These are phyloP conservation scores for Populus hybrid DNA, from an alignment of 441 rosid species.

Conservation along the genomic window DNA sequence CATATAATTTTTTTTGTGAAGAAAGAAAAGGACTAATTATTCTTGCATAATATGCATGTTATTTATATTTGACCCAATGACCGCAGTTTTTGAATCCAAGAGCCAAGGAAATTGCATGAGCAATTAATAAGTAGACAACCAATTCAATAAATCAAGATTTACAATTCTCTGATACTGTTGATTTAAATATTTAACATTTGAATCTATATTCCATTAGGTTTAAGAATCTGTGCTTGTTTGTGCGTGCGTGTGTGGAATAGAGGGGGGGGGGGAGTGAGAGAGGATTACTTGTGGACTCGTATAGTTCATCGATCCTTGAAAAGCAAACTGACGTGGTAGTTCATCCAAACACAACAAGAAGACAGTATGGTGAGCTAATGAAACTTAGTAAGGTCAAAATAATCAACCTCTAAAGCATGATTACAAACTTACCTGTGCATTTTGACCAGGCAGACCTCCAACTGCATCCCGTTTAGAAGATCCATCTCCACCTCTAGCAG, in stretches of 20 bases:
- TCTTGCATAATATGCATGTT: background rate
- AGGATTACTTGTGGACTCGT: constrained; percentile 47
- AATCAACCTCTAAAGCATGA: constrained; percentile 1
- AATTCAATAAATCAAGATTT: background rate
- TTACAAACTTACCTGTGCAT: constrained; percentile 43
- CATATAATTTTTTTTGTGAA: background rate
- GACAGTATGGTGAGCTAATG: constrained; percentile 15
- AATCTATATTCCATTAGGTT: background rate
- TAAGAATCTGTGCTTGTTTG: background rate
- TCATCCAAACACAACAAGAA: constrained; percentile 25
- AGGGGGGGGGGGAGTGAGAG: constrained; percentile 11
- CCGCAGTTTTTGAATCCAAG: background rate
- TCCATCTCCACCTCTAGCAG: constrained; percentile 69
- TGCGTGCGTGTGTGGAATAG: background rate
- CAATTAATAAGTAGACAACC: background rate
- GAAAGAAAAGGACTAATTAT: background rate
- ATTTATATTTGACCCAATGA: background rate
- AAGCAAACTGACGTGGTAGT: constrained; percentile 36
- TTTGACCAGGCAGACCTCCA: constrained; percentile 54
- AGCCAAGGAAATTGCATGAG: background rate
- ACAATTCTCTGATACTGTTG: background rate
- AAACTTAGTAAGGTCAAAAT: background rate
- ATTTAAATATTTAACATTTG: background rate
- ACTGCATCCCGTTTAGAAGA: constrained; percentile 50
- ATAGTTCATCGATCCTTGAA: constrained; percentile 51